These are phyloP conservation scores for Penicillium longicatenatum DNA, from an alignment of 495 filamentous ascomycete genomes.

Conservation along the genomic window DNA sequence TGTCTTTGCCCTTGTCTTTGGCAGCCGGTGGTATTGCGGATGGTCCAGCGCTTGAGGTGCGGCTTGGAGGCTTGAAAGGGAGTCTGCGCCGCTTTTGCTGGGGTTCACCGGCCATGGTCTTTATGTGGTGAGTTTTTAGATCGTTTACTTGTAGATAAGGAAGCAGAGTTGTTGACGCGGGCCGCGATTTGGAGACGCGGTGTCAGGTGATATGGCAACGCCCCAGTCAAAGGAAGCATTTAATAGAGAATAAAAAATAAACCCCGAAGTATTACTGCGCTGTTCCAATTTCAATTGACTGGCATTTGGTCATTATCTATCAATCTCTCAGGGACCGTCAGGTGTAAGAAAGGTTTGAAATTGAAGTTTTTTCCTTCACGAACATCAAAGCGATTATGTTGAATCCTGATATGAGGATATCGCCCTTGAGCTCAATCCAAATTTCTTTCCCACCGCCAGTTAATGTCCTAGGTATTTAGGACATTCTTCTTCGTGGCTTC, in stretches of 20 bases:
- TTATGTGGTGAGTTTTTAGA: not conserved
- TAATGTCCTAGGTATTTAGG: too few species aligned
- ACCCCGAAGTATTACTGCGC: too few species aligned
- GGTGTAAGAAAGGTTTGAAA: too few species aligned
- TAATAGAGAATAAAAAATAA: not conserved
- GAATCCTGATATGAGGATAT: too few species aligned
- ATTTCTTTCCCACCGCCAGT: too few species aligned
- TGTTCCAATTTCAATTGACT: too few species aligned
- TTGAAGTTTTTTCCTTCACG: too few species aligned
- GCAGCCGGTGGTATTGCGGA: constrained; percentile 8
- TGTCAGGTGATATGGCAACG: constrained; percentile 34
- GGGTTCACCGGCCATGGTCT: constrained; percentile 41
- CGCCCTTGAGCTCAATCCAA: too few species aligned
- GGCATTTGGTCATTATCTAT: too few species aligned
- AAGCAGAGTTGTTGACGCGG: constrained; percentile 4
- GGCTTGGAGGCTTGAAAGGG: constrained; percentile 55
- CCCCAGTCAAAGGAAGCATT: too few species aligned
- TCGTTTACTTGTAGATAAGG: not conserved
- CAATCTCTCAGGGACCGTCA: too few species aligned
- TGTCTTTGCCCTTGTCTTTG: constrained; percentile 27
- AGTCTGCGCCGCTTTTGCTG: constrained; percentile 46
- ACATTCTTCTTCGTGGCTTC: not conserved
- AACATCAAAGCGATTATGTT: too few species aligned
- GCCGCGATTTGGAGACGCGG: constrained; percentile 25
- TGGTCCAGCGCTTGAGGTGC: constrained; percentile 28